These are phyloP conservation scores for Epichloe uncinata DNA, from an alignment of 2,329 filamentous ascomycete genomes.

Conservation along the genomic window DNA sequence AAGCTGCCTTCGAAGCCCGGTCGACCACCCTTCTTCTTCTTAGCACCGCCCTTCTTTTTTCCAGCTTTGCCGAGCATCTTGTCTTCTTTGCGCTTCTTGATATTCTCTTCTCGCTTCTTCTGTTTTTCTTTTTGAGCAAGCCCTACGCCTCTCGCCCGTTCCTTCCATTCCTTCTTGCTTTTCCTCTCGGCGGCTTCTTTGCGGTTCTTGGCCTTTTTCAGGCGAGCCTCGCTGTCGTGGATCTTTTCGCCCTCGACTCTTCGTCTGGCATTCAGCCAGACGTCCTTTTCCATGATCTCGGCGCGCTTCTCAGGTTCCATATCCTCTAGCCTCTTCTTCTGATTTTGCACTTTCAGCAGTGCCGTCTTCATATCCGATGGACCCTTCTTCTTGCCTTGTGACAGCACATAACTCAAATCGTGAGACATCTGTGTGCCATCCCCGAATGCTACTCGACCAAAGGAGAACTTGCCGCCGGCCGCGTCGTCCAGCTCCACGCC, in stretches of 20 bases:
- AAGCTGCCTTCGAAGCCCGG: conserved; percentile 61
- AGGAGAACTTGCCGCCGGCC: conserved; percentile 63
- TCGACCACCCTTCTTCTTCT: conserved; percentile 37
- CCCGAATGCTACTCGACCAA: conserved; percentile 80
- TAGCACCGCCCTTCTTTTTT: conserved; percentile 42
- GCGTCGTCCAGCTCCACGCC: conserved; percentile 37
- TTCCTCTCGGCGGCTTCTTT: conserved; percentile 84
- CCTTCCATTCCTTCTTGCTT: conserved; percentile 79
- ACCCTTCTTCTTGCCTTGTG: conserved; percentile 54
- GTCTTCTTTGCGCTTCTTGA: conserved; percentile 60
- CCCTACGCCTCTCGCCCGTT: conserved; percentile 57
- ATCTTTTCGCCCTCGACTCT: conserved; percentile 82
- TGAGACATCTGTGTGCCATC: conserved; percentile 73
- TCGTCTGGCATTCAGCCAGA: conserved; percentile 84
- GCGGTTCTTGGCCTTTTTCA: conserved; percentile 91
- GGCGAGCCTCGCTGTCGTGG: conserved; percentile 67
- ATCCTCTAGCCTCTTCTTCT: conserved; percentile 63
- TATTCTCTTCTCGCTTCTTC: conserved; percentile 69
- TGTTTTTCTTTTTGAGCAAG: conserved; percentile 68
- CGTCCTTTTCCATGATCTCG: conserved; percentile 84
- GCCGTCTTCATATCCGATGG: conserved; percentile 76
- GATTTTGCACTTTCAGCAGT: conserved; percentile 73
- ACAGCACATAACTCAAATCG: conserved; percentile 47
- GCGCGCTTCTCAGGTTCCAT: conserved; percentile 71
- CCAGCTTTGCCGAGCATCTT: conserved; percentile 47